phyloP scores from a whole-genome alignment of 73 alveolate species.

The Paramecium octaurelia region DNA sequence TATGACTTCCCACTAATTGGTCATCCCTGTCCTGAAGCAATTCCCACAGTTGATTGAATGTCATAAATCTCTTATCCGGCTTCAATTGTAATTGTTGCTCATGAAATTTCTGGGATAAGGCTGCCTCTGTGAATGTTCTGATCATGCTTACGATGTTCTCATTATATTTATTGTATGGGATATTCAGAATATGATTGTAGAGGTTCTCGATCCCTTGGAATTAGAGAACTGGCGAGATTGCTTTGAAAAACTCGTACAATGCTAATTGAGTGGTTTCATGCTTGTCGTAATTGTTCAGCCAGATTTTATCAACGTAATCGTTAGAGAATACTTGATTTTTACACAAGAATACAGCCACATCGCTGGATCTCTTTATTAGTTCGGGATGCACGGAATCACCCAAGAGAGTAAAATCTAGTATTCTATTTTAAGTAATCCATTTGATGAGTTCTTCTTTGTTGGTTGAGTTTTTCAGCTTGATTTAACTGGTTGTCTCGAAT shows the following conservation, averaged over 20 bases:
- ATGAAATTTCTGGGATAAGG: conserved; percentile 25
- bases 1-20: background rate
- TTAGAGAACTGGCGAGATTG: background rate
- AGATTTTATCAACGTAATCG: conserved; percentile 21
- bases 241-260: conserved; percentile 34
- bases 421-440: conserved; percentile 43
- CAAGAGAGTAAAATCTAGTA: conserved; percentile 14
- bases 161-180: conserved; percentile 20
- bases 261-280: conserved; percentile 60
- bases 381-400: conserved; percentile 61
- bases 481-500: background rate
- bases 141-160: conserved; percentile 23
- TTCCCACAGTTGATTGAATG: conserved; percentile 38
- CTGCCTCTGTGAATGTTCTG: conserved; percentile 28
- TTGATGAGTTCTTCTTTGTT: background rate
- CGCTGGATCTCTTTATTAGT: conserved; percentile 52
- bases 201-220: conserved; percentile 13
- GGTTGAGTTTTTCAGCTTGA: background rate
- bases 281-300: background rate
- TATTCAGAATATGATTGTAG: background rate
- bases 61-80: conserved; percentile 8
- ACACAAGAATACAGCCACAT: conserved; percentile 27
- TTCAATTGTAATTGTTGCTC: background rate
- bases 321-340: background rate
- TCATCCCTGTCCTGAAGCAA: conserved; percentile 22